Percentiles rank a stretch among this genome's conserved stretches.
Evolutionary conservation across 2,329 filamentous ascomycete genomes (phyloP).

Genomic region (Fusarium anthophilum): DNA sequence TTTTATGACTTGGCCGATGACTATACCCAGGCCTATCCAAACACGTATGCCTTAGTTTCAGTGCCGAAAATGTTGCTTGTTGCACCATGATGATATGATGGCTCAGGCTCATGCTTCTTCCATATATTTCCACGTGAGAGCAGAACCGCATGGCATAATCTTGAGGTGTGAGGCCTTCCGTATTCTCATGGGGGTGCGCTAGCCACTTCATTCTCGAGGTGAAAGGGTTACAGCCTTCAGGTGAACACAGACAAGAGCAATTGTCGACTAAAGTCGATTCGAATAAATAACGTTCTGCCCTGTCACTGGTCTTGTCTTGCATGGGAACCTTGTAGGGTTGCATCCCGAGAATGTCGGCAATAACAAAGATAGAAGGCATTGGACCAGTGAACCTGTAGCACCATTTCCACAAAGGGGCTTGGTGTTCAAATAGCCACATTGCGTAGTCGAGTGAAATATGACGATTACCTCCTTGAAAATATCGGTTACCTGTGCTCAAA

Average conservation of each 20-base stretch:
- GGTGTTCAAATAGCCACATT: neutral
- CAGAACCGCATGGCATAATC: accelerated
- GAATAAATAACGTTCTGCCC: accelerated
- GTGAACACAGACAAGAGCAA: neutral
- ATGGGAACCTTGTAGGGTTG: accelerated
- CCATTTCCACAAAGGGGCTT: neutral
- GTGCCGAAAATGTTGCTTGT: neutral
- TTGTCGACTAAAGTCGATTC: accelerated
- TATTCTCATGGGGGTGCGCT: accelerated
- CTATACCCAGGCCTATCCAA: neutral
- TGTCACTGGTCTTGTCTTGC: accelerated
- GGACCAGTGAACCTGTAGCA: neutral
- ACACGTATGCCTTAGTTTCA: neutral
- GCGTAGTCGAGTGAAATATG: neutral
- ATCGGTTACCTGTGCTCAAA: too few relatives aligned
- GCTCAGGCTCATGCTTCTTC: accelerated
- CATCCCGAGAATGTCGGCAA: neutral
- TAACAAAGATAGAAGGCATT: accelerated
- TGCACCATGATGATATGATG: neutral
- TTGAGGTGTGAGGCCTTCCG: accelerated
- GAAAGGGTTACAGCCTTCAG: neutral
- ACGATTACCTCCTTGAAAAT: too few relatives aligned
- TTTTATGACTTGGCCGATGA: too few relatives aligned
- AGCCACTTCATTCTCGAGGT: neutral
- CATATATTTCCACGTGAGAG: accelerated